Evolutionary conservation across 495 filamentous ascomycete species (phyloP), one percentile per base, ranked within the genome.

Genomic region (Penicillium canescens): DNA sequence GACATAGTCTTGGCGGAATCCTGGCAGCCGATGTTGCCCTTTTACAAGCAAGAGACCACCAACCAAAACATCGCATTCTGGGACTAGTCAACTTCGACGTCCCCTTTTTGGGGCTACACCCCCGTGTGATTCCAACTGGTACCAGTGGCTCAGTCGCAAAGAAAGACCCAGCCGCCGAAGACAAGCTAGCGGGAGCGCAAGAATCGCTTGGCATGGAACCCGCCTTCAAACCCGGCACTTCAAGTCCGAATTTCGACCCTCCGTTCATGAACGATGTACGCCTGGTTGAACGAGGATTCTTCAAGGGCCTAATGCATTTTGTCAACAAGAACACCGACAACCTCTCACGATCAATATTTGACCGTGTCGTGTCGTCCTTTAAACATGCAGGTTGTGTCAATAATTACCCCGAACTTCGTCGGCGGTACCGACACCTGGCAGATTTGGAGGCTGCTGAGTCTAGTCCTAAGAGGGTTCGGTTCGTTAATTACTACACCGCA

Each of bases 1-100:
- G 93, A 0, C 93, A 97, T 64, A 92, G 89, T 46, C 91, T 98
- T 81, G 93, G 93, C 16, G 93, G 93, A 2, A 75, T 98, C 20
- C 57, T 98, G 7, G 79, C 86, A 14, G 89, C 91, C 3, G 93
- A 98, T 50, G 80, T 95, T 11, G 87, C 82, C 0, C 74, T 96
- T 34, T 68, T 89, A 54, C 79, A 73, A 55, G 28, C 28, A 31
- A 34, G 14, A 36, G 26, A 55, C 6, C 56, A 28, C 7, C 36
- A 49, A 20, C 28, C 50, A 6, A 63, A 82, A n/a, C 91, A 96
- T 73, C 81, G 84, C 3, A 90, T 96, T 16, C 64, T 97, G 12
- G 93, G 93, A 0, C 85, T 83, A 2, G 74, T 97, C n/a, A 87
- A 86, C 45, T 87, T 96, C 49, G 93, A 98, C 68, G 87, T 87